Conservation (phyloP, 805 yeast genomes). For the Sugiyamaella americana region DNA sequence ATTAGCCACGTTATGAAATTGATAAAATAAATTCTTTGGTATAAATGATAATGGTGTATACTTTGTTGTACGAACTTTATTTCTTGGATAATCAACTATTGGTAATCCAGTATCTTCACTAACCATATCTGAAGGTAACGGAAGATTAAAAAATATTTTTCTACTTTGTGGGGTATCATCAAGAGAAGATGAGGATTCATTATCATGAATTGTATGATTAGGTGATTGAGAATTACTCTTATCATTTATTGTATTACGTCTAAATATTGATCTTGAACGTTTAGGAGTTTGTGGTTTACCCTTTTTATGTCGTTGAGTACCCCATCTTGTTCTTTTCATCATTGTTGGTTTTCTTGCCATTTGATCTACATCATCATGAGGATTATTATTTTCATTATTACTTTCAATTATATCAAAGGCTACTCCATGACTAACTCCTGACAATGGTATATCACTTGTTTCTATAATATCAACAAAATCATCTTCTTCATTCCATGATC, state of each 20-base stretch:
- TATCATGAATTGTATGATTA: constrained; percentile 1
- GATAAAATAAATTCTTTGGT: constrained; percentile 77
- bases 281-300: constrained; percentile 48
- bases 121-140: constrained; percentile 42
- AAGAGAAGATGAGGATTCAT: constrained; percentile 8
- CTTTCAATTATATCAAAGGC: too few relatives aligned
- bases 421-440: too few relatives aligned
- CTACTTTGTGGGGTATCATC: constrained; percentile 25
- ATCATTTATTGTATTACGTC: background rate
- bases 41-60: constrained; percentile 86
- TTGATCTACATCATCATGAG: constrained; percentile 13
- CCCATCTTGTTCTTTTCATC: constrained; percentile 82
- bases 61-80: constrained; percentile 93
- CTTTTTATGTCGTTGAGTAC: constrained; percentile 71
- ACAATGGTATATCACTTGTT: too few relatives aligned
- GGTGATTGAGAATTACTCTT: background rate
- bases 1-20: constrained; percentile 87
- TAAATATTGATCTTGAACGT: constrained; percentile 24
- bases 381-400: background rate
- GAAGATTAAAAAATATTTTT: constrained; percentile 44
- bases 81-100: constrained; percentile 60
- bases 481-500: constrained; percentile 1
- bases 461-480: background rate
- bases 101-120: constrained; percentile 58
- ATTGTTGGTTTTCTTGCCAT: constrained; percentile 39